Conservation (phyloP, 1,284 basidiomycete species). For the Tylopilus sp. region DNA sequence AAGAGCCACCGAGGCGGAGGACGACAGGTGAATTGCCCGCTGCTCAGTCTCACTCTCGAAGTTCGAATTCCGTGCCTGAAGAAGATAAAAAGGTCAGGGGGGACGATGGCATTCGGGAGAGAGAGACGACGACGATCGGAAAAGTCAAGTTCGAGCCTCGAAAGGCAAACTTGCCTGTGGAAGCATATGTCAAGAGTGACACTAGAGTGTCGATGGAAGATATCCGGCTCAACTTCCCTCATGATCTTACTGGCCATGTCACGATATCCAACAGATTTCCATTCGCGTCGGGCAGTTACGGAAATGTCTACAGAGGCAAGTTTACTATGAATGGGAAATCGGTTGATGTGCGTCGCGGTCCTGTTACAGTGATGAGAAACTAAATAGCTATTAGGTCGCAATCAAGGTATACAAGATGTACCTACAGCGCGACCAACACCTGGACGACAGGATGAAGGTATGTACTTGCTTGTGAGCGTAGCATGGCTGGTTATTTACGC, state of each 20-base stretch:
- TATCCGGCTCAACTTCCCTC: slow-evolving; percentile 1
- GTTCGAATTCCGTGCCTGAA: background rate
- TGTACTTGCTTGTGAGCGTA: background rate
- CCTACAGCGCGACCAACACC: background rate
- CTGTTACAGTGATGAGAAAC: background rate
- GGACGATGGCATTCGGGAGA: background rate
- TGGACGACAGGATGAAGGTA: background rate
- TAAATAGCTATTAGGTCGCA: background rate
- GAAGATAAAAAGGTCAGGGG: background rate
- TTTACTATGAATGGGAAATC: background rate
- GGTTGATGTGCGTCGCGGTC: background rate
- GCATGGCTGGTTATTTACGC: background rate
- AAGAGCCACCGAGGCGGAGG: background rate
- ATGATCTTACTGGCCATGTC: slow-evolving; percentile 2
- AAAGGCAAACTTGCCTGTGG: background rate
- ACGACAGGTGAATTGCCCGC: background rate
- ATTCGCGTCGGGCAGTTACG: background rate
- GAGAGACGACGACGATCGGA: background rate
- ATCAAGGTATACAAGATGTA: slow-evolving; percentile 4
- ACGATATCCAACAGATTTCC: background rate
- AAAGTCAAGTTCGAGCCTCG: background rate
- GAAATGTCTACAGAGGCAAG: slow-evolving; percentile 1
- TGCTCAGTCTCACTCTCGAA: background rate
- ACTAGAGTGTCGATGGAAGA: background rate
- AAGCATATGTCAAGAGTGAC: background rate